Conservation (phyloP, 2,329 filamentous ascomycete genomes). For the Nannizzia gypsea region DNA sequence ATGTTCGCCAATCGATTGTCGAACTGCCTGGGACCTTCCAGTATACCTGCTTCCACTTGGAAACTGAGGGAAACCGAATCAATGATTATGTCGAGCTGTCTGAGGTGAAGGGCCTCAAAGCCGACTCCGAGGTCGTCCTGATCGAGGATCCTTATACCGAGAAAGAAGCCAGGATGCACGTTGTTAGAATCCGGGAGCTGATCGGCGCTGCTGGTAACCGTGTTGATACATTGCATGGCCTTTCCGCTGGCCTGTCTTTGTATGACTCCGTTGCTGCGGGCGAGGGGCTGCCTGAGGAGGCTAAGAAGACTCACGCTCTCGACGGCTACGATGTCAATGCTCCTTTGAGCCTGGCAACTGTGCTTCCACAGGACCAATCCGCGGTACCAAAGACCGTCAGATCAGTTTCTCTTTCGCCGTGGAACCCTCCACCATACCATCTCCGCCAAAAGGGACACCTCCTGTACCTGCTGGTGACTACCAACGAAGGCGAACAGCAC, state of each 20-base stretch:
- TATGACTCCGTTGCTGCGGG: constrained; percentile 59
- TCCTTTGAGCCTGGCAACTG: constrained; percentile 53
- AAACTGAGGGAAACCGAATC: constrained; percentile 75
- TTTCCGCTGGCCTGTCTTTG: constrained; percentile 72
- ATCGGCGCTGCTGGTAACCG: constrained; percentile 85
- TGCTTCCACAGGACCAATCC: constrained; percentile 57
- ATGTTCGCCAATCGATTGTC: constrained; percentile 91
- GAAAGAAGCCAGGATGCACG: constrained; percentile 91
- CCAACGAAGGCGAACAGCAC: constrained; percentile 86
- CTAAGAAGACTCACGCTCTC: constrained; percentile 44
- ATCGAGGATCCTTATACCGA: constrained; percentile 96
- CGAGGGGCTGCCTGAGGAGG: constrained; percentile 31
- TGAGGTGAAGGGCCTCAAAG: constrained; percentile 67
- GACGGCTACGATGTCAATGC: constrained; percentile 67
- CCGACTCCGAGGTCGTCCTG: constrained; percentile 66
- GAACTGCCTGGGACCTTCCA: constrained; percentile 87
- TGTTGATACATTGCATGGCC: constrained; percentile 73
- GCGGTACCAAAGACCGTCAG: constrained; percentile 82
- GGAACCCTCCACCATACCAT: constrained; percentile 92
- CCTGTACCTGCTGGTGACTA: constrained; percentile 77
- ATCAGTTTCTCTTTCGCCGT: constrained; percentile 73
- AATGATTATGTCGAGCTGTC: constrained; percentile 92
- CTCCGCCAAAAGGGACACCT: constrained; percentile 85
- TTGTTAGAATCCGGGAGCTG: constrained; percentile 80
- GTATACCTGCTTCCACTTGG: constrained; percentile 97